A percentile compares a stretch with the other conserved stretches of the same genome.
Evolutionary conservation across 1,284 basidiomycete genomes (phyloP).

Genomic region (Peniophora sp.): DNA sequence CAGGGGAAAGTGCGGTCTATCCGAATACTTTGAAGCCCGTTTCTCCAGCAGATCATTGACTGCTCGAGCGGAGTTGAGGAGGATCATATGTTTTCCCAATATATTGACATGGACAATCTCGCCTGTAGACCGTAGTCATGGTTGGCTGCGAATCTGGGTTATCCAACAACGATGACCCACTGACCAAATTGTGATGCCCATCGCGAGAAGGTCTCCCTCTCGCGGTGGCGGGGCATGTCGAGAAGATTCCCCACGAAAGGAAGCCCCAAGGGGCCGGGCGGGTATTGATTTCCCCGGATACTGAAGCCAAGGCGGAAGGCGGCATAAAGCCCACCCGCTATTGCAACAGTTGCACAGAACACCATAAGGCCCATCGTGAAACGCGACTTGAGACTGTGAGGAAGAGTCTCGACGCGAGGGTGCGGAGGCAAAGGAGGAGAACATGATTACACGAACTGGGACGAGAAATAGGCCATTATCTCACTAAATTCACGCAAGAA

Average conservation of each 20-base stretch:
- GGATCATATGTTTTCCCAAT: conserved; percentile 8
- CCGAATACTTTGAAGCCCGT: conserved; percentile 10
- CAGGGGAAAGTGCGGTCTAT: conserved; percentile 6
- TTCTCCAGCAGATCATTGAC: conserved; percentile 9
- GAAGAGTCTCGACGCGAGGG: too few species aligned
- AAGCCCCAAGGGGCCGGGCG: not conserved
- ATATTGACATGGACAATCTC: conserved; percentile 9
- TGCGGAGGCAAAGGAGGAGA: too few species aligned
- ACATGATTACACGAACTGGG: too few species aligned
- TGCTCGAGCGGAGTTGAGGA: conserved; percentile 9
- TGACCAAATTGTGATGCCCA: not conserved
- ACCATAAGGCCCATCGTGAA: too few species aligned
- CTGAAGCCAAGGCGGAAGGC: too few species aligned
- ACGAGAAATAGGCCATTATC: too few species aligned
- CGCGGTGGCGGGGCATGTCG: not conserved
- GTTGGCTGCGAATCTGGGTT: not conserved
- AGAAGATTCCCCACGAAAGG: not conserved
- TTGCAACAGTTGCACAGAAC: too few species aligned
- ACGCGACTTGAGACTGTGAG: too few species aligned
- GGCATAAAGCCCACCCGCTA: too few species aligned
- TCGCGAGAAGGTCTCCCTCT: not conserved
- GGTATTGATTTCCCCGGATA: too few species aligned
- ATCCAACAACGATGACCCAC: not conserved
- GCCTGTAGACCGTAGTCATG: conserved; percentile 4
- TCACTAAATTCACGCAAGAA: too few species aligned